These are phyloP conservation scores for Glycine soja DNA, from an alignment of 306 rosid genomes.

Conservation along the genomic window DNA sequence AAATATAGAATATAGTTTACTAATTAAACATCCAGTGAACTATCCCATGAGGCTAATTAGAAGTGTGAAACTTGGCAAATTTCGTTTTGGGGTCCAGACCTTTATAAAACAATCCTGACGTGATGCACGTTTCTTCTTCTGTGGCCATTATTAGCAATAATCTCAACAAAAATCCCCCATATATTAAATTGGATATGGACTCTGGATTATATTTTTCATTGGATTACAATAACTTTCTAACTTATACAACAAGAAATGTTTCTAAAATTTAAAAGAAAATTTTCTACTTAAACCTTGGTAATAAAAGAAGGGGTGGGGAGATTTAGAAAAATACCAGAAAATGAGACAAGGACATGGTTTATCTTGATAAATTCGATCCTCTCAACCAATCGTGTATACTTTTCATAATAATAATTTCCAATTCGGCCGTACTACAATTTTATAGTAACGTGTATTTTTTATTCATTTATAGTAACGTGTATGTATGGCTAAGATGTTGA, in stretches of 20 bases:
- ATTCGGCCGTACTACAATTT: neutral
- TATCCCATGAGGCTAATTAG: neutral
- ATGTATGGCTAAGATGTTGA: neutral
- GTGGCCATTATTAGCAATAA: neutral
- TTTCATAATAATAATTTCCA: neutral
- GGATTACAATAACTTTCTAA: neutral
- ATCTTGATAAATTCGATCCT: neutral
- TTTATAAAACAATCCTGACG: neutral
- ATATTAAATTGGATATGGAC: neutral
- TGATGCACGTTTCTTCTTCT: neutral
- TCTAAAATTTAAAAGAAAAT: neutral
- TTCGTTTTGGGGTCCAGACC: slow-evolving; percentile 3
- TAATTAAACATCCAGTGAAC: neutral
- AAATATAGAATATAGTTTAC: no score
- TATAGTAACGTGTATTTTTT: neutral
- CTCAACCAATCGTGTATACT: neutral
- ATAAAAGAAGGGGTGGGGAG: neutral
- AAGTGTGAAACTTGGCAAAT: neutral
- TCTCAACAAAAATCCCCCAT: neutral
- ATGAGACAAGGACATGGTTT: neutral
- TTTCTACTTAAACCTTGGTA: neutral
- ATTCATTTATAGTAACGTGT: no score
- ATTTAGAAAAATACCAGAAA: neutral
- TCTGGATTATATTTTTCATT: neutral
- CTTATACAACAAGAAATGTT: neutral